Base-by-base conservation (phyloP, 495 filamentous ascomycete genomes). In the Jackrogersella minutella region DNA sequence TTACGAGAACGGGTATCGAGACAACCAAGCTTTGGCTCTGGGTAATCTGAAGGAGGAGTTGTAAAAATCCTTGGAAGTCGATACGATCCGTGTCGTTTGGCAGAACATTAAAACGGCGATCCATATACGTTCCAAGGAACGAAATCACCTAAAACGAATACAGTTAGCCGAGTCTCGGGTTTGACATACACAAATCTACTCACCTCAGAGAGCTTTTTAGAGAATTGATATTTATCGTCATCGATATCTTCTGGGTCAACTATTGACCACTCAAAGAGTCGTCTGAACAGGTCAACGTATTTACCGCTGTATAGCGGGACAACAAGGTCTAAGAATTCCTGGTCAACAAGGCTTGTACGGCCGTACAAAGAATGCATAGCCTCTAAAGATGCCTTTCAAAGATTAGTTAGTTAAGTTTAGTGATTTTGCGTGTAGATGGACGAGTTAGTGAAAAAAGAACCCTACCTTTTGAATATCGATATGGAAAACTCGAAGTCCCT, bases 151-250 rank as follows among this genome's bases (percentile, higher is more conserved):
- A 53, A 28, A 50, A 28, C 31, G 7, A 30, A 30, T 1, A 62
- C 41, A 10, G 13, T 77, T 47, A 79, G 68, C 43, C 62, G 30
- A 46, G 30, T 19, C n/a, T n/a, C 61, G 34, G 40, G 33, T 1
- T 55, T 37, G 17, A 36, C 17, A 40, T 16, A n/a, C 11, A 21
- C 5, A 54, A 36, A 30, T 9, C 26, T 26, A 61, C 76, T 73
- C 80, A 91, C 92, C 87, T 98, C 95, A 3, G 94, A 93, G 34
- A 98, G 86, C 78, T 93, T 97, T 79, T 97, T 97, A 17, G 90
- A 87, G 66, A 98, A 87, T 31, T 91, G 84, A 73, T 99, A 98
- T 73, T 92, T 94, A 61, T 92, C 90, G 57, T 97, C 93, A 70
- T 97, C 91, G 26, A 93, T 85, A 70, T 95, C 88, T 41, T 88